Evolutionary conservation across 192 early-diverging fungal genomes (phyloP).

Genomic region (Nowakowskiella sp.): DNA sequence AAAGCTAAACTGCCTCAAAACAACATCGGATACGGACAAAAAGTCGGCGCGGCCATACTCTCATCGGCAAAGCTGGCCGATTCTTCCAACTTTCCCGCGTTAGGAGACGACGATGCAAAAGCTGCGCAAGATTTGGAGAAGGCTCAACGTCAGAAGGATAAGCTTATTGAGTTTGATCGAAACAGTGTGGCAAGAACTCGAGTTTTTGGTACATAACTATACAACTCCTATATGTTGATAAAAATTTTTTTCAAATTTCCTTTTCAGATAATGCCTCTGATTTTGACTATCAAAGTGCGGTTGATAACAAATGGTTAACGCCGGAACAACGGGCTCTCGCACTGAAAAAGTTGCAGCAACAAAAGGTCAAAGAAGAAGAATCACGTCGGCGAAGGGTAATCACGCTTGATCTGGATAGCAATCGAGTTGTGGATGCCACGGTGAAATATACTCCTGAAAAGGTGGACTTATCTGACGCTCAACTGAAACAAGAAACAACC

Average conservation of each 20-base stretch:
- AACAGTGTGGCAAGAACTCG: constrained; percentile 32
- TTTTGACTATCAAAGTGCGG: constrained; percentile 28
- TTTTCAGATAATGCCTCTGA: constrained; percentile 31
- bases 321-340: constrained; percentile 39
- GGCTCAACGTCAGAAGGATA: constrained; percentile 30
- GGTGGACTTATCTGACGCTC: no score
- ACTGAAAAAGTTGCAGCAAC: constrained; percentile 25
- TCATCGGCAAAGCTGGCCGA: constrained; percentile 3
- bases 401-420: constrained; percentile 30
- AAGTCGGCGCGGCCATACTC: constrained; percentile 2
- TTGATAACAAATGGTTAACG: constrained; percentile 36
- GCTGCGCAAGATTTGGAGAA: constrained; percentile 16
- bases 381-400: constrained; percentile 33
- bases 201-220: constrained; percentile 37
- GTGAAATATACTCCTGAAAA: background rate
- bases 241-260: no score
- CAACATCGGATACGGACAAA: background rate
- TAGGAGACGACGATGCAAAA: constrained; percentile 25
- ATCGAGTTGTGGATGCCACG: constrained; percentile 15
- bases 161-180: constrained; percentile 33
- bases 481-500: no score
- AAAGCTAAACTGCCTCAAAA: no score
- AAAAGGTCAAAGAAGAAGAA: constrained; percentile 28
- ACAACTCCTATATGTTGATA: no score
- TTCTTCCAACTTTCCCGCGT: constrained; percentile 17